Conservation (phyloP, 805 yeast genomes). For the Starmera dryadoides region DNA sequence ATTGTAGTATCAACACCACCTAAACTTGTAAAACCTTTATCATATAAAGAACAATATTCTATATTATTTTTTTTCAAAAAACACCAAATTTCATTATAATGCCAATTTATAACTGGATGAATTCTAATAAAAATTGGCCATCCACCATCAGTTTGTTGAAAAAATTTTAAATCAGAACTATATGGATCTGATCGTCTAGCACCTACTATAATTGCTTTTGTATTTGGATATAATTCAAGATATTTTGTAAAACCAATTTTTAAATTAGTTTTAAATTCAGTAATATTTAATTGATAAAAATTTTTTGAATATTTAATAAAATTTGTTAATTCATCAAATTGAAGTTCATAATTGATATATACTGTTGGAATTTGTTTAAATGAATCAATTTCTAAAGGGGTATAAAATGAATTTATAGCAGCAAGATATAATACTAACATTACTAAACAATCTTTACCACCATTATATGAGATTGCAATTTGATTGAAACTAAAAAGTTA, state of each 20-base stretch:
- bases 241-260: slow-evolving; percentile 65
- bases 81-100: slow-evolving; percentile 77
- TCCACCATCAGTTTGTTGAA: slow-evolving; percentile 76
- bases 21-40: slow-evolving; percentile 79
- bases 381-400: slow-evolving; percentile 5
- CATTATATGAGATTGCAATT: slow-evolving; percentile 81
- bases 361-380: slow-evolving; percentile 44
- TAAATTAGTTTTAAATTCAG: slow-evolving; percentile 34
- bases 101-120: slow-evolving; percentile 90
- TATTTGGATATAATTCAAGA: slow-evolving; percentile 39
- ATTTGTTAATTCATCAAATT: slow-evolving; percentile 62
- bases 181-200: slow-evolving; percentile 85
- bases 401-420: slow-evolving; percentile 28
- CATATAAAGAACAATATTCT: slow-evolving; percentile 72
- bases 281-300: slow-evolving; percentile 46
- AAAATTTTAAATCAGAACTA: slow-evolving; percentile 48
- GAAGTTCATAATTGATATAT: slow-evolving; percentile 66
- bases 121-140: slow-evolving; percentile 87
- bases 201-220: slow-evolving; percentile 81
- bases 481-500: slow-evolving; percentile 26
- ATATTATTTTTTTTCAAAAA: slow-evolving; percentile 55
- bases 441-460: slow-evolving; percentile 95
- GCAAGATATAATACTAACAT: slow-evolving; percentile 73
- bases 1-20: slow-evolving; percentile 73
- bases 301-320: slow-evolving; percentile 54